A percentile compares a stretch with the other conserved stretches of the same genome.
phyloP scores from a whole-genome alignment of 768 basidiomycete genomes.

The Tylopilus balloui region DNA sequence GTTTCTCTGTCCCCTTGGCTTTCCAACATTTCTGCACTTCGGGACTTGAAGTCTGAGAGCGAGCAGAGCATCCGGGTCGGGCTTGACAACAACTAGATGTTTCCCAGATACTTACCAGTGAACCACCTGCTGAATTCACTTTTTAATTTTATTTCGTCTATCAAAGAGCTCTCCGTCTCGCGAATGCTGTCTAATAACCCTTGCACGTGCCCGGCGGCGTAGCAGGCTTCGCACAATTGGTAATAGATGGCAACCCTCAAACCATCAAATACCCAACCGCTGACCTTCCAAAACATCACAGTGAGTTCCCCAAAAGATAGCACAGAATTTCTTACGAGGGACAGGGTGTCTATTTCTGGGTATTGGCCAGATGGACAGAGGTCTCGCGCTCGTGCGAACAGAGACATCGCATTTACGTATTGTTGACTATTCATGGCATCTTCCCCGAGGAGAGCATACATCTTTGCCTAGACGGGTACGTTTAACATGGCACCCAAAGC shows the following conservation, averaged over 20 bases:
- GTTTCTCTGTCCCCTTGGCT: conserved; percentile 9
- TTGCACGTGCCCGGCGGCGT: background rate
- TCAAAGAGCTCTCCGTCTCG: conserved; percentile 5
- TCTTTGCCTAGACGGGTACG: conserved; percentile 10
- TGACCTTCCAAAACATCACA: conserved; percentile 5
- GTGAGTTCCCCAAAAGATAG: background rate
- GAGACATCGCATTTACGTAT: background rate
- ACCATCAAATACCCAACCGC: conserved; percentile 15
- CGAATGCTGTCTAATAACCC: background rate
- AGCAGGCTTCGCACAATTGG: conserved; percentile 11
- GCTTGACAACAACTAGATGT: background rate
- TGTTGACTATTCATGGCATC: conserved; percentile 5
- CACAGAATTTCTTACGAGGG: conserved; percentile 9
- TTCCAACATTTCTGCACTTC: conserved; percentile 3
- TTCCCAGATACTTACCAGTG: conserved; percentile 1
- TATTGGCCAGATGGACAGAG: conserved; percentile 8
- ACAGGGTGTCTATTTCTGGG: conserved; percentile 11
- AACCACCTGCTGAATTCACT: conserved; percentile 8
- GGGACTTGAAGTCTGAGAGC: conserved; percentile 7
- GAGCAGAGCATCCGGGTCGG: background rate
- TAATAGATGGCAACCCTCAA: conserved; percentile 7
- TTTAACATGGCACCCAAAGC: background rate
- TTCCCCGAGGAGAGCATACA: conserved; percentile 9
- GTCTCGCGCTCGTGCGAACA: conserved; percentile 7
- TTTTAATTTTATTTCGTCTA: conserved; percentile 7